A percentile compares a stretch with the other conserved stretches of the same genome.
Conservation (phyloP, 495 filamentous ascomycete genomes). For the Lasiosphaeriaceae sp. region DNA sequence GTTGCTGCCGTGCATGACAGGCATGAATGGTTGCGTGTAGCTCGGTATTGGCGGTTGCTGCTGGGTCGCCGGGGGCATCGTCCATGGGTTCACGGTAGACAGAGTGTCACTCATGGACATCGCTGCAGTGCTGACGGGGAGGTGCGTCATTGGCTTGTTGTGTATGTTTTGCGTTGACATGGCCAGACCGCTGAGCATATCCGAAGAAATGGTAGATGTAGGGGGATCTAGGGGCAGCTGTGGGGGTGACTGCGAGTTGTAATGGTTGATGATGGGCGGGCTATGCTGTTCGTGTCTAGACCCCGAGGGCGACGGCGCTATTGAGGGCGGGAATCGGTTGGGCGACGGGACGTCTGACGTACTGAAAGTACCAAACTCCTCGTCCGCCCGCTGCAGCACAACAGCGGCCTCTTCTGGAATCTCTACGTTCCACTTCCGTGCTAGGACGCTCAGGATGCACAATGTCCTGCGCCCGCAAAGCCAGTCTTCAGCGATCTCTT, state of each 20-base stretch:
- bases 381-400: conserved; percentile 63
- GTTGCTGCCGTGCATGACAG: conserved; percentile 6
- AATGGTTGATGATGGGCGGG: conserved; percentile 23
- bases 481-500: conserved; percentile 96
- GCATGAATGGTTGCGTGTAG: conserved; percentile 13
- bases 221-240: conserved; percentile 18
- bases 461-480: conserved; percentile 83
- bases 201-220: conserved; percentile 20
- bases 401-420: conserved; percentile 76
- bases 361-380: conserved; percentile 51
- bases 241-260: conserved; percentile 22
- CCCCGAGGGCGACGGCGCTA: conserved; percentile 24
- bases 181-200: conserved; percentile 19
- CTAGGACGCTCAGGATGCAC: conserved; percentile 78
- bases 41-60: conserved; percentile 17
- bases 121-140: conserved; percentile 12
- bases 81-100: conserved; percentile 20
- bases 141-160: conserved; percentile 2
- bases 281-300: conserved; percentile 23
- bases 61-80: conserved; percentile 12
- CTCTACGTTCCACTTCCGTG: conserved; percentile 80
- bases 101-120: conserved; percentile 26
- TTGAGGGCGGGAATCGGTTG: conserved; percentile 18
- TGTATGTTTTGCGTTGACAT: conserved; percentile 1
- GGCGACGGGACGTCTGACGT: conserved; percentile 55